Base-by-base conservation (phyloP, 805 yeast genomes). In the Yamadazyma akitaensis region DNA sequence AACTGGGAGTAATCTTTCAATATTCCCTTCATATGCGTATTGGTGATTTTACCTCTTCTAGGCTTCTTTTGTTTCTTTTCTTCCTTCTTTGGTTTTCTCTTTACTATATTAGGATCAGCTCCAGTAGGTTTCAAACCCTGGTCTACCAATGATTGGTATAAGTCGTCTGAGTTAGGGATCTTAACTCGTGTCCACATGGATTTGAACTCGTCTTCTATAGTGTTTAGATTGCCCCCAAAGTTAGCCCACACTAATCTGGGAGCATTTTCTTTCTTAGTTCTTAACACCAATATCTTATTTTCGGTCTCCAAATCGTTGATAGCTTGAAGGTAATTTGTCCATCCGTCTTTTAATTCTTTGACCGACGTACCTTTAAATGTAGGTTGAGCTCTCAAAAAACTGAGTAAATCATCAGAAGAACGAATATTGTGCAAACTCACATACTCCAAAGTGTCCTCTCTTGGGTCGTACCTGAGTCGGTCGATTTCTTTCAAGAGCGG, bases 231-330 rank as follows among this genome's bases (percentile, higher is more conserved):
- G 11, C 90, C 87, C 25, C 95, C 96, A 40, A 71, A 64, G 57
- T 89, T 88, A 17, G 92, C 83, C 98, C 98, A 94, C 12, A 94
- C 87, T 49, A 85, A 79, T 53, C 96, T 73, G n/a, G 99, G 97
- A 1, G 90, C 73, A 58, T 86, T 88, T 56, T 94, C 99, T 72
- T 94, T 95, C 60, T 92, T 90, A 24, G 96, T 90, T 48, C 96
- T 77, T 56, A 88, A 72, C 1, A 94, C 97, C 28, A 94, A 72
- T 32, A 92, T 81, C 58, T 86, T 84, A 47, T 85, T 79, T 47
- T 84, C 84, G 46, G 75, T 74, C 60, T 94, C 99, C 26, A 94
- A 70, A 55, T 85, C 84, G 41, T 83, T 82, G 21, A 94, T 82
- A 0, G 94, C 85, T 5, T 80, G 82, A 33, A 85, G 65, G 63